Base-by-base conservation (phyloP, 495 filamentous ascomycete genomes). In the Cryomyces antarcticus region DNA sequence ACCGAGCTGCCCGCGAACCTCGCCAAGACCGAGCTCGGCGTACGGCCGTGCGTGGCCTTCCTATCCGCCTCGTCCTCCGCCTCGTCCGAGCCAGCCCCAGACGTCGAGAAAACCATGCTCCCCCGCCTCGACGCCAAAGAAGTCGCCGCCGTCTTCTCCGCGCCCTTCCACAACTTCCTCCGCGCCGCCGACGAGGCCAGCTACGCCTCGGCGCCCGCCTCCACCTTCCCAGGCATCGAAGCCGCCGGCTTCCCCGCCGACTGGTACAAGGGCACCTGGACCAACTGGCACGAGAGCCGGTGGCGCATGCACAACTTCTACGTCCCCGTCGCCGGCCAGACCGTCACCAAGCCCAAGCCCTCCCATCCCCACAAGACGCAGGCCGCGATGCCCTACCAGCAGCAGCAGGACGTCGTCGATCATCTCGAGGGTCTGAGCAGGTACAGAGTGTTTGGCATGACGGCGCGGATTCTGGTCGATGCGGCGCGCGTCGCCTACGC, bases 381-480 rank as follows among this genome's bases (percentile, higher is more conserved):
- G 31, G 38, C 30, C 29, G 30, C 6, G 41, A 36, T 10, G 17
- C 10, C 6, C 37, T 29, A 12, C 35, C 9, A 29, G 39, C 39
- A 29, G 39, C 17, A 28, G 39, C 17, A 33, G 13, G 28, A 34
- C n/a, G 38, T 24, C 44, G 39, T 28, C 37, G 12, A n/a, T 0
- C 30, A n/a, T 28, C 34, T 7, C 31, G 31, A 31, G 31, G 39
- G 40, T 10, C n/a, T 80, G 47, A 69, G 68, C 38, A 51, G 55
- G 10, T 87, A 85, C 56, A 71, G 79, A 17, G 82, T 95, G 5
- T 93, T 82, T 66, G 86, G 86, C 13, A 87, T 93, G 82, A 95
- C 87, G 38, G 86, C 82, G 6, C 64, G 83, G 34, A 88, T 93
- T 29, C 51, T 93, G 34, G 80, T 93, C 4, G 87, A 95, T 58